Conservation (phyloP, 2,329 filamentous ascomycete genomes). For the Xylariaceae sp. region DNA sequence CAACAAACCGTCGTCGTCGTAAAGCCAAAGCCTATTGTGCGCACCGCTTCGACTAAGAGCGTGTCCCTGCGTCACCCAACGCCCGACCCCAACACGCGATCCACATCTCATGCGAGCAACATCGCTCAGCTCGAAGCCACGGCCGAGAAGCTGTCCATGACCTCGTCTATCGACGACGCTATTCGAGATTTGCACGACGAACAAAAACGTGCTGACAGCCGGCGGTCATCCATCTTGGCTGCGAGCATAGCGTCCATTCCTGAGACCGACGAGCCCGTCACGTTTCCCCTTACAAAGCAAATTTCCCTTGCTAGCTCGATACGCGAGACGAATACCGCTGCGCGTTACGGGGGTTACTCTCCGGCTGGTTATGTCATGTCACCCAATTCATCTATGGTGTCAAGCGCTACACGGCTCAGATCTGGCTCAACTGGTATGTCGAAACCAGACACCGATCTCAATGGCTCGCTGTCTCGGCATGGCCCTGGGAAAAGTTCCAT, state of each 20-base stretch:
- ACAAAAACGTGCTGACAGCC: conserved; percentile 72
- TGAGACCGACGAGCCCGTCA: conserved; percentile 36
- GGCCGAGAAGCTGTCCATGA: conserved; percentile 75
- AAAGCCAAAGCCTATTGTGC: conserved; percentile 52
- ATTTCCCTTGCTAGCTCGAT: conserved; percentile 64
- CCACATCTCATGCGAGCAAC: conserved; percentile 68
- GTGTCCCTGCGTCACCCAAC: conserved; percentile 61
- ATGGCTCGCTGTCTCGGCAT: conserved; percentile 53
- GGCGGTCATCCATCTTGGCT: conserved; percentile 66
- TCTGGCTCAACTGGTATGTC: conserved; percentile 58
- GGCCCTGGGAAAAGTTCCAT: conserved; percentile 62
- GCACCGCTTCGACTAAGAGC: conserved; percentile 52
- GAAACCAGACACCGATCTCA: conserved; percentile 49
- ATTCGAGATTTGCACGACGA: conserved; percentile 76
- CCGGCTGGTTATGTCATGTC: conserved; percentile 72
- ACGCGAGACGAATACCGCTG: conserved; percentile 69
- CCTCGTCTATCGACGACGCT: conserved; percentile 77
- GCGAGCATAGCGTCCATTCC: conserved; percentile 49
- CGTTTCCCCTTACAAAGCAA: conserved; percentile 49
- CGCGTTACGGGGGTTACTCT: conserved; percentile 73
- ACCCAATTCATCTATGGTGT: conserved; percentile 66
- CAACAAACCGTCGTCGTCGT: conserved; percentile 34
- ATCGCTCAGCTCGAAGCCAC: conserved; percentile 77
- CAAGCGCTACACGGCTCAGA: conserved; percentile 53
- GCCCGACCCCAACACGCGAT: conserved; percentile 66